Evolutionary conservation across 2,329 filamentous ascomycete genomes (phyloP).

Genomic region (Nothophoma quercina): DNA sequence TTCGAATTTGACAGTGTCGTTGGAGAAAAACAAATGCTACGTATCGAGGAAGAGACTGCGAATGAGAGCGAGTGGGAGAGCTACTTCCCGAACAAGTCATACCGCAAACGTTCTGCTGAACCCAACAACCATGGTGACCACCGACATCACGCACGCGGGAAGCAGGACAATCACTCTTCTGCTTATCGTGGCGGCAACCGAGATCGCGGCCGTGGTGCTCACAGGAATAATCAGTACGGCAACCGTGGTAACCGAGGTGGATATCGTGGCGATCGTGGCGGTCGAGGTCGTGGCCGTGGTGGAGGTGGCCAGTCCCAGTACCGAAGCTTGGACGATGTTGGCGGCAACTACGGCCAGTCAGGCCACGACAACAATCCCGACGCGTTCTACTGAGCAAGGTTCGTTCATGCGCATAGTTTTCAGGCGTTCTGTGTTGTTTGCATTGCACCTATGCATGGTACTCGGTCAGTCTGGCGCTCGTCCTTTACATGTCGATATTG

Average conservation of each 20-base stretch:
- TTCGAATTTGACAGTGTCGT: constrained; percentile 84
- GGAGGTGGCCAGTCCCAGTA: constrained; percentile 49
- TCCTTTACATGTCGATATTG: too few relatives aligned
- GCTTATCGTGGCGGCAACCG: constrained; percentile 46
- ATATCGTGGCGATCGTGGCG: constrained; percentile 50
- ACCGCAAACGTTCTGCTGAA: constrained; percentile 43
- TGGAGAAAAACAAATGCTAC: constrained; percentile 83
- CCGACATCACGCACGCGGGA: constrained; percentile 35
- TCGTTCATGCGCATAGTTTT: background rate
- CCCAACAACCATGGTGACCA: constrained; percentile 54
- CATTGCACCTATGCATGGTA: background rate
- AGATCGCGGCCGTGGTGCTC: constrained; percentile 39
- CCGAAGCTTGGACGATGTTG: constrained; percentile 55
- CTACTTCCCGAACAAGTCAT: constrained; percentile 68
- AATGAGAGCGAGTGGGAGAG: constrained; percentile 71
- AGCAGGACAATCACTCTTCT: constrained; percentile 35
- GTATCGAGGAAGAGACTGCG: constrained; percentile 74
- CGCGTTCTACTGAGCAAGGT: constrained; percentile 38
- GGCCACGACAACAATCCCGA: constrained; percentile 44
- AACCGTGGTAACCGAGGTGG: constrained; percentile 53
- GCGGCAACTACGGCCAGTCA: constrained; percentile 37
- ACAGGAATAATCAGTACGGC: constrained; percentile 42
- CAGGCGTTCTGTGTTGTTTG: background rate
- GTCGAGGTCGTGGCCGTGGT: constrained; percentile 39
- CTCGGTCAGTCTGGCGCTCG: background rate